A percentile compares a stretch with the other conserved stretches of the same genome.
Evolutionary conservation across 1,139 yeast genomes (phyloP).

Genomic region (Torulaspora pretoriensis): DNA sequence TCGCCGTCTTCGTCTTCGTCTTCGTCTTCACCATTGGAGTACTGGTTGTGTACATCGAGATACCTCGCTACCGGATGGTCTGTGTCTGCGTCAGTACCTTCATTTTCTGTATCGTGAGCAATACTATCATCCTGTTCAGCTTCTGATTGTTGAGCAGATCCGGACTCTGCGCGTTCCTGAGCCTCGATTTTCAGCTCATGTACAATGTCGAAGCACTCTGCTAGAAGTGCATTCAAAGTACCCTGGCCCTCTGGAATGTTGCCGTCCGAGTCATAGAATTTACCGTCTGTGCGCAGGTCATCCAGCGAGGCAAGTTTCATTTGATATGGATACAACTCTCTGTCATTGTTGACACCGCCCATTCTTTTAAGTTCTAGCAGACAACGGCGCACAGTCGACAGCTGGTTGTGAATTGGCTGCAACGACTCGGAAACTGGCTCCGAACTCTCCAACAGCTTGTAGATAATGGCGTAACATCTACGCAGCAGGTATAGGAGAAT

Average conservation of each 20-base stretch:
- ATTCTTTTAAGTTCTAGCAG: slow-evolving; percentile 82
- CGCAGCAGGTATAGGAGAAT: slow-evolving; percentile 74
- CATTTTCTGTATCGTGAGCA: slow-evolving; percentile 27
- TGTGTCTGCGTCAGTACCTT: slow-evolving; percentile 18
- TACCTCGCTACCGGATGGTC: slow-evolving; percentile 19
- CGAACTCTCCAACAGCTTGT: slow-evolving; percentile 80
- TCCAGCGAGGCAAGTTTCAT: slow-evolving; percentile 89
- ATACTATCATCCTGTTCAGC: slow-evolving; percentile 36
- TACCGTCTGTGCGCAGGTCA: slow-evolving; percentile 82
- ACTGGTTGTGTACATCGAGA: slow-evolving; percentile 19
- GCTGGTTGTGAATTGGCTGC: slow-evolving; percentile 88
- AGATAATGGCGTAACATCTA: slow-evolving; percentile 84
- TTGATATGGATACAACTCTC: slow-evolving; percentile 93
- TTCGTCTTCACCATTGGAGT: slow-evolving; percentile 17
- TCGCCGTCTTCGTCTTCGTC: slow-evolving; percentile 26
- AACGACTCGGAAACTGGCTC: slow-evolving; percentile 94
- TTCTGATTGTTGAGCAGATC: slow-evolving; percentile 22
- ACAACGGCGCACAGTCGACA: slow-evolving; percentile 86
- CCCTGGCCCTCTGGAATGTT: slow-evolving; percentile 98
- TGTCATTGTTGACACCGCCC: slow-evolving; percentile 80
- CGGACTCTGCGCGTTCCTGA: slow-evolving; percentile 56
- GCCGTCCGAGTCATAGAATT: slow-evolving; percentile 71
- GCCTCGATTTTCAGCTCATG: slow-evolving; percentile 87
- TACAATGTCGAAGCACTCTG: slow-evolving; percentile 90
- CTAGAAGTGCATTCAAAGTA: slow-evolving; percentile 77